Evolutionary conservation across 148 eudicot species (phyloP).

Genomic region (Mesembryanthemum crystallinum): DNA sequence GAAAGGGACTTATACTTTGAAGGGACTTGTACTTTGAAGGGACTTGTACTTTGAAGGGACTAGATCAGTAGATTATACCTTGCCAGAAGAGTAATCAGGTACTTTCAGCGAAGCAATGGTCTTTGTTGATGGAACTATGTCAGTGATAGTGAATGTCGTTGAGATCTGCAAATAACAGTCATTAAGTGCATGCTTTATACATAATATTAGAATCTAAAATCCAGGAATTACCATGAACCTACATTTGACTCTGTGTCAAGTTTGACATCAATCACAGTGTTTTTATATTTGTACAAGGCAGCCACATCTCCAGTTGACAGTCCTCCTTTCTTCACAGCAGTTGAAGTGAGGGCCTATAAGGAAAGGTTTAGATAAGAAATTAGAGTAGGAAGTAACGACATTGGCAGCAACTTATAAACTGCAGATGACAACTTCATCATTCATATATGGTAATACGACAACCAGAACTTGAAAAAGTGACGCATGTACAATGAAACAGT

Average conservation of each 20-base stretch:
- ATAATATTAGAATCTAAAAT: background rate
- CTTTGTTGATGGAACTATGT: constrained; percentile 76
- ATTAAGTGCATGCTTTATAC: constrained; percentile 9
- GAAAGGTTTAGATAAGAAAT: background rate
- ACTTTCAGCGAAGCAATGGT: constrained; percentile 71
- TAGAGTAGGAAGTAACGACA: background rate
- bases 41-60: background rate
- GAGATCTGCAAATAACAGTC: constrained; percentile 50
- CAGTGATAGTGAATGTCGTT: constrained; percentile 59
- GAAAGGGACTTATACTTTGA: background rate
- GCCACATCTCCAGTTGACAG: constrained; percentile 84
- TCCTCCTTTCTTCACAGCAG: constrained; percentile 94
- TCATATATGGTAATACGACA: background rate
- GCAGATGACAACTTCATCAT: background rate
- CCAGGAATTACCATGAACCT: constrained; percentile 22
- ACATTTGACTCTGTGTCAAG: constrained; percentile 88
- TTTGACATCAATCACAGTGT: constrained; percentile 64
- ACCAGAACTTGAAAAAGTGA: background rate
- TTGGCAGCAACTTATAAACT: background rate
- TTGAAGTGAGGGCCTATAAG: constrained; percentile 69
- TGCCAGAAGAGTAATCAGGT: constrained; percentile 74
- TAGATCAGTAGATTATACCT: constrained; percentile 39
- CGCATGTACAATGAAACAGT: background rate
- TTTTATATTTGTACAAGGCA: constrained; percentile 68
- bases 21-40: background rate